Evolutionary conservation across 345 rosid genomes (phyloP), one percentile per base, ranked within the genome.

Genomic region (Eucalyptus pauciflora): DNA sequence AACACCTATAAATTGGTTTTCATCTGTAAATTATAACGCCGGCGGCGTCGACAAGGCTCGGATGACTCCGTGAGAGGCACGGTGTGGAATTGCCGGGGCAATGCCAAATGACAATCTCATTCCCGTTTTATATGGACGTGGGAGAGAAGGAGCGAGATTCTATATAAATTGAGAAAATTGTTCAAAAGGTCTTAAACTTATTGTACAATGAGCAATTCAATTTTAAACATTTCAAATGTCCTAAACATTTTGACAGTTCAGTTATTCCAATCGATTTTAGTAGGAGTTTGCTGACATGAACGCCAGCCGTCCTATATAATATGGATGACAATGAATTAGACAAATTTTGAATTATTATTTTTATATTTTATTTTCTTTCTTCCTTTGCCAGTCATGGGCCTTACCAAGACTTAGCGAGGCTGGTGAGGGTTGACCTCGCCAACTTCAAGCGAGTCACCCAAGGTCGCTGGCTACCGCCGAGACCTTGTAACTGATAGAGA

Each of bases 391-490:
- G 12, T 56, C 62, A 24, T 24, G 27, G 6, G 62, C 62, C 29
- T 56, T 13, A 20, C 1, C 27, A 24, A 24, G 62, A 56, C 12
- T 22, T 56, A 9, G 62, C 1, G 1, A 56, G 62, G 62, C 62
- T 10, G 0, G 29, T 5, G 5, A 56, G 62, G 62, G 62, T 24
- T 24, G 27, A 24, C 6, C 62, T 56, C 3, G 5, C 5, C 27
- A 56, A 56, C 27, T 56, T 56, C 27, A 8, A 56, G 62, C 5
- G 5, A 56, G 60, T 56, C 62, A 56, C 62, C 6, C 0, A 3
- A 25, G 5, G 29, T 56, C 1, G 0, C 8, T 9, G 12, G 27
- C 1, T 56, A 56, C 4, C 11, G 13, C 3, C 0, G 1, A 56
- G 5, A 24, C 62, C 27, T 0, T 4, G 1, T 13, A 56, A 56